Conservation (phyloP, 805 yeast species). For the Ogataea ganodermae region DNA sequence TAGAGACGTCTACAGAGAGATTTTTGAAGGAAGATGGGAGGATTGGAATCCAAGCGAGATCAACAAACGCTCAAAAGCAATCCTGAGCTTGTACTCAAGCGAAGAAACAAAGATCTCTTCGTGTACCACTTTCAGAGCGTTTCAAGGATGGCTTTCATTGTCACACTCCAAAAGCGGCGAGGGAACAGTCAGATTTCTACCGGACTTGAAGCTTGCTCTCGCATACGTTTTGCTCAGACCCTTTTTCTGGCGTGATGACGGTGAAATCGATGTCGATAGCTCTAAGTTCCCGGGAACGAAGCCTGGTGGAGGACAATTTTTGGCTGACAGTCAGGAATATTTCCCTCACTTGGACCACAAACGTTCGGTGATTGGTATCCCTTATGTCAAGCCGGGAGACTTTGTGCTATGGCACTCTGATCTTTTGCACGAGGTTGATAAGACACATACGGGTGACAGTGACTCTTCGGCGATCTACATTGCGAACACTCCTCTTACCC, state of each 20-base stretch:
- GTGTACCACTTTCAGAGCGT: constrained; percentile 36
- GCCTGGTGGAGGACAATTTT: constrained; percentile 40
- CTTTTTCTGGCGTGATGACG: constrained; percentile 37
- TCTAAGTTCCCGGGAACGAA: constrained; percentile 39
- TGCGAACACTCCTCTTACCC: constrained; percentile 39
- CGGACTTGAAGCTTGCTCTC: constrained; percentile 39
- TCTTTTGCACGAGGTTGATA: constrained; percentile 43
- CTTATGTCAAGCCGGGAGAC: constrained; percentile 44
- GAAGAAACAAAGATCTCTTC: not conserved
- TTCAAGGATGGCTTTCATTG: constrained; percentile 48
- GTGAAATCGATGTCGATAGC: constrained; percentile 35
- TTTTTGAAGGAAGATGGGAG: constrained; percentile 45
- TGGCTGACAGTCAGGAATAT: constrained; percentile 17
- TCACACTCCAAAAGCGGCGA: constrained; percentile 39
- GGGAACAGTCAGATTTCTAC: constrained; percentile 42
- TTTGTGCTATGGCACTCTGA: constrained; percentile 48
- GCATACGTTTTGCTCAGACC: constrained; percentile 45
- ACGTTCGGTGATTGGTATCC: constrained; percentile 37
- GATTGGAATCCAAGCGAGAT: constrained; percentile 43
- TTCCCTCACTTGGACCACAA: constrained; percentile 40
- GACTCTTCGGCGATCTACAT: constrained; percentile 44
- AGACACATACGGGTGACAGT: constrained; percentile 35
- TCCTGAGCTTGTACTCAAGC: constrained; percentile 36
- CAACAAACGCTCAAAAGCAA: constrained; percentile 37
- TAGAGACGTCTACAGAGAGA: constrained; percentile 37